Conservation (phyloP, 495 filamentous ascomycete genomes). For the Clavariopsis aquatica region DNA sequence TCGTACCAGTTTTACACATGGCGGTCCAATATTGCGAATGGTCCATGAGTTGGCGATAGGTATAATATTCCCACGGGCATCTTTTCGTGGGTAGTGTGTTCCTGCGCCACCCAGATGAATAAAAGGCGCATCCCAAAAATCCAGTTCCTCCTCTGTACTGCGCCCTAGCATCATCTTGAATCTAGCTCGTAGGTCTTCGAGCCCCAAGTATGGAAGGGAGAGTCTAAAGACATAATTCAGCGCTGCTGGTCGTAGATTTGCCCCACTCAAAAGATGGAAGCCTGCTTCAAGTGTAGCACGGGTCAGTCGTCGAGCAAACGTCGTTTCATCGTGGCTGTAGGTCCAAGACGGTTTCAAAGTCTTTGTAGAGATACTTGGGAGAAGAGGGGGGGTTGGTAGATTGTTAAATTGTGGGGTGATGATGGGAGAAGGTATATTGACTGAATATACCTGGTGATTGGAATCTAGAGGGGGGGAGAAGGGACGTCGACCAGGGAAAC, state of each 20-base stretch:
- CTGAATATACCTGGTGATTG: conserved; percentile 5
- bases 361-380: conserved; percentile 23
- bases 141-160: conserved; percentile 53
- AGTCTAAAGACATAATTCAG: conserved; percentile 67
- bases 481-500: not conserved
- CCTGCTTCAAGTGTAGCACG: conserved; percentile 65
- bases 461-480: not conserved
- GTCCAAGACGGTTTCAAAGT: conserved; percentile 44
- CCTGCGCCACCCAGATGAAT: conserved; percentile 69
- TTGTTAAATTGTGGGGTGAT: conserved; percentile 20
- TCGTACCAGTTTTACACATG: conserved; percentile 44
- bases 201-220: conserved; percentile 57
- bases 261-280: conserved; percentile 59
- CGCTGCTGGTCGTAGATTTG: conserved; percentile 52
- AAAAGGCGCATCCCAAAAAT: conserved; percentile 63
- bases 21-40: conserved; percentile 40
- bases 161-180: conserved; percentile 50
- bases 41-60: conserved; percentile 42
- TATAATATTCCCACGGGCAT: conserved; percentile 39
- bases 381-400: conserved; percentile 16
- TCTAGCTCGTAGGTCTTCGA: conserved; percentile 51
- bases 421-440: conserved; percentile 9
- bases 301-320: conserved; percentile 72
- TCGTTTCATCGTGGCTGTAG: conserved; percentile 62
- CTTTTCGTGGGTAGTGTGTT: conserved; percentile 57